These are phyloP conservation scores for Phanerochaete carnosa DNA, from an alignment of 768 basidiomycete genomes.

Conservation along the genomic window DNA sequence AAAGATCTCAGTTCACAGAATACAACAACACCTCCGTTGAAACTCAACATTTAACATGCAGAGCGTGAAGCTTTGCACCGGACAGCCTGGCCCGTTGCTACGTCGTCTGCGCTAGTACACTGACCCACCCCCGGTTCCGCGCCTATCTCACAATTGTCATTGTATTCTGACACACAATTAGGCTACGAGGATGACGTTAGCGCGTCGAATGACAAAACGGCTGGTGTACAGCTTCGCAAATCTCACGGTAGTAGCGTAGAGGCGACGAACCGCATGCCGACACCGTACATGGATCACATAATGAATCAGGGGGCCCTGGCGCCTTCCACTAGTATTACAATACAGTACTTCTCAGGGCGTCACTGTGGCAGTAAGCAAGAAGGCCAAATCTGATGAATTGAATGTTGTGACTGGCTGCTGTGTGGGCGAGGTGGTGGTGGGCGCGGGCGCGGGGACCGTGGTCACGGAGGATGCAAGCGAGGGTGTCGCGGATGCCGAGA, in stretches of 20 bases:
- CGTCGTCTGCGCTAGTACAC: background rate
- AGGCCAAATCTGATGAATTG: conserved; percentile 5
- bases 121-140: background rate
- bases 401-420: background rate
- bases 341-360: background rate
- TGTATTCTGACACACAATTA: conserved; percentile 3
- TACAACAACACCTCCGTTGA: background rate
- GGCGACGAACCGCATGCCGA: background rate
- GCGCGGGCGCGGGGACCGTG: background rate
- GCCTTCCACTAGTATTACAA: background rate
- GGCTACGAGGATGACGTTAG: background rate
- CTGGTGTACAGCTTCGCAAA: background rate
- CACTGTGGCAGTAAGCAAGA: conserved; percentile 7
- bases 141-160: background rate
- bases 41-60: background rate
- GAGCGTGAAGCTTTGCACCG: background rate
- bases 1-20: background rate
- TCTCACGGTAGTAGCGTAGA: background rate
- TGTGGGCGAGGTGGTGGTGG: background rate
- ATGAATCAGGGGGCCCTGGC: background rate
- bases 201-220: background rate
- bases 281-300: background rate
- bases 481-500: background rate
- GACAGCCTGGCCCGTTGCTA: background rate
- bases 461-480: background rate